These are phyloP conservation scores for Dicorynia guianensis DNA, from an alignment of 306 rosid species.

Conservation along the genomic window DNA sequence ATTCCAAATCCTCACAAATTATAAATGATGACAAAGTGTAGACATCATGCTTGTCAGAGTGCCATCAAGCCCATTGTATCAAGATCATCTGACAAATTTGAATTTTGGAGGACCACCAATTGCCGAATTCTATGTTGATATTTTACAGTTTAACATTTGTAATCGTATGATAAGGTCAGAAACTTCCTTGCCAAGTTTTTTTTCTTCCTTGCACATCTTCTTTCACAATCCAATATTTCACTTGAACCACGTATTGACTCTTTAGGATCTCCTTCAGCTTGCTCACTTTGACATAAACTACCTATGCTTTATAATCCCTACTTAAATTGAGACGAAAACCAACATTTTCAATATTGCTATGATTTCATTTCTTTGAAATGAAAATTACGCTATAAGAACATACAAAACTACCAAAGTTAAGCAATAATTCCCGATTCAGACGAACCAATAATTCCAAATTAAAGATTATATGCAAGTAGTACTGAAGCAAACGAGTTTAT, in stretches of 20 bases:
- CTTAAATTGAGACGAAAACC: background rate
- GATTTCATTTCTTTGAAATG: background rate
- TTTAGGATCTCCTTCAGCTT: background rate
- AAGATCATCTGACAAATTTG: background rate
- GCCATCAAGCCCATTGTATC: background rate
- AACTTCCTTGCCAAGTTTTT: background rate
- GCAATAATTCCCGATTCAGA: background rate
- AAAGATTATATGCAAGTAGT: background rate
- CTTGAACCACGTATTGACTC: background rate
- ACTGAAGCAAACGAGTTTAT: background rate
- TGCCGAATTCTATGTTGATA: background rate
- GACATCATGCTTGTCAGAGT: constrained; percentile 14
- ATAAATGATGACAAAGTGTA: background rate
- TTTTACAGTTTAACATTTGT: constrained; percentile 12
- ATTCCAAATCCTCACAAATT: constrained; percentile 6
- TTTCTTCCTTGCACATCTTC: background rate
- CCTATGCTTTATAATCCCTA: background rate
- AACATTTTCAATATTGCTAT: constrained; percentile 6
- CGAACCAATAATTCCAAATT: background rate
- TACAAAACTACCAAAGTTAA: background rate
- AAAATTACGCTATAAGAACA: background rate
- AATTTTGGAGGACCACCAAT: background rate
- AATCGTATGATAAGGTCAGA: constrained; percentile 23
- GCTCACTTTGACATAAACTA: constrained; percentile 12
- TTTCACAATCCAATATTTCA: background rate